Evolutionary conservation across 169 alveolate genomes (phyloP).

Genomic region (Eimeria falciformis): DNA sequence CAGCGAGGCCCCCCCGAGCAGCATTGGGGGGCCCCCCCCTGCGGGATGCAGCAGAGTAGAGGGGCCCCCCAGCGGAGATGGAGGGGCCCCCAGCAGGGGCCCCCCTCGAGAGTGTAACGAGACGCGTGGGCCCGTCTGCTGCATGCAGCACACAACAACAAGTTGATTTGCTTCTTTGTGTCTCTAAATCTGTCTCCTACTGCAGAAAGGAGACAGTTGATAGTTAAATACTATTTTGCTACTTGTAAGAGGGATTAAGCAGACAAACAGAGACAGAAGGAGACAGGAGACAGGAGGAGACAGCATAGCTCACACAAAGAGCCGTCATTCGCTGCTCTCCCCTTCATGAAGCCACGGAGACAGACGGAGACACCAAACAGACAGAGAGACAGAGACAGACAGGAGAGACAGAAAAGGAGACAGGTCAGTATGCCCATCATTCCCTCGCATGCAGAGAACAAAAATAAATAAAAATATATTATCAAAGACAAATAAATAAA

Average conservation of each 20-base stretch:
- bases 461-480: no score
- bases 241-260: not conserved
- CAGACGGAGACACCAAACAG: no score
- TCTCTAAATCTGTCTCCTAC: not conserved
- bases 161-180: not conserved
- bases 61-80: not conserved
- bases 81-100: no score
- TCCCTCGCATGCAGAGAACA: not conserved
- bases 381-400: no score
- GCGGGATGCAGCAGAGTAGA: not conserved
- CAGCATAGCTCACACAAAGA: not conserved
- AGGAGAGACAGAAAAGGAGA: no score
- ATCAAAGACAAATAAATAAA: no score
- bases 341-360: no score
- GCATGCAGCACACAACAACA: not conserved
- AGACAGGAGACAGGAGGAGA: not conserved
- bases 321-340: not conserved
- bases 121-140: not conserved
- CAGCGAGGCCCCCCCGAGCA: not conserved
- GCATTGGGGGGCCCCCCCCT: not conserved
- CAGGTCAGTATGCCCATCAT: not conserved
- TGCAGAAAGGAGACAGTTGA: not conserved
- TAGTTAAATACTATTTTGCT: not conserved
- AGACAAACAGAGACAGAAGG: not conserved
- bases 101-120: not conserved